Evolutionary conservation across 2,329 filamentous ascomycete genomes (phyloP), one percentile per base, ranked within the genome.

Genomic region (Verticillium zaregamsianum): DNA sequence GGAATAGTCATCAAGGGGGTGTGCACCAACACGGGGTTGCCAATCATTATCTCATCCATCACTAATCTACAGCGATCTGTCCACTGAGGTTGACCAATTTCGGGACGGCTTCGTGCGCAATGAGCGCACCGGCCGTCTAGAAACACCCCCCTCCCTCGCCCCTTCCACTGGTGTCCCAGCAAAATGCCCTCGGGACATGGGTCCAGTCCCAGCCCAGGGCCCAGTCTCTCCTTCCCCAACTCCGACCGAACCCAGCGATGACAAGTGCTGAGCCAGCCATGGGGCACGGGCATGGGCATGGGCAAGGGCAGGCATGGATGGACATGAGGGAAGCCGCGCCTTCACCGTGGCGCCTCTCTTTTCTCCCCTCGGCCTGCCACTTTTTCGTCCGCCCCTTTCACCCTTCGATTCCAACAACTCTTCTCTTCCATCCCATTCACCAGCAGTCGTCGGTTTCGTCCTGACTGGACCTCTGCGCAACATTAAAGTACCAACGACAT

Each of bases 31-130:
- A 23, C 2, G 15, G 17, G 7, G 39, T 17, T 31, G 57, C n/a
- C 57, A 32, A 49, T 49, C 39, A 58, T 58, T 58, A 25, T 28
- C 57, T 58, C 23, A 58, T 45, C 57, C n/a, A 49, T 32, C 23
- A 20, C 31, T 31, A 32, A 28, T 40, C 0, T 32, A 28, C 7
- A 28, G 37, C 15, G 37, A 9, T 14, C 56, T 23, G 28, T 49
- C 25, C 37, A 39, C 57, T 58, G 8, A 39, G 23, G 39, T 33
- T 20, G 32, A 57, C 55, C 31, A 32, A 32, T 57, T 17, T n/a
- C 37, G 32, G 9, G 32, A 12, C 20, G 28, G n/a, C 31, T 20
- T 25, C 6, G 32, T 4, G 28, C 15, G 55, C 45, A 14, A 52
- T 52, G 45, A 52, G 4, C 45, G 23, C 45, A 52, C 20, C 6